phyloP scores from a whole-genome alignment of 2,329 filamentous ascomycete genomes.

The Xylaria arbuscula region DNA sequence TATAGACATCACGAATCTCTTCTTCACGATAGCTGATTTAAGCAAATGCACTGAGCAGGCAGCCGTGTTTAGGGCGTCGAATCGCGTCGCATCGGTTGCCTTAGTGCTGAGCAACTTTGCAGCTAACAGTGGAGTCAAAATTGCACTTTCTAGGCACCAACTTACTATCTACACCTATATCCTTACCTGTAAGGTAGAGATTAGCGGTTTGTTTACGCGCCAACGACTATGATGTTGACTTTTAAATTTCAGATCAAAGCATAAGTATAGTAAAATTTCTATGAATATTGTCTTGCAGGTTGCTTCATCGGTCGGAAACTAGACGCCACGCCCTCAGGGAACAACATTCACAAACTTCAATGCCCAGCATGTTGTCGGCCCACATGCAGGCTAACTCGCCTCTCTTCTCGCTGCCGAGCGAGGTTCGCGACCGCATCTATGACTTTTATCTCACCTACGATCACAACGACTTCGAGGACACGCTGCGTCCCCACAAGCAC shows the following conservation, averaged over 20 bases:
- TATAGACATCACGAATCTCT: no score
- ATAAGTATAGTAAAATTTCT: background rate
- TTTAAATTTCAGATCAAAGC: background rate
- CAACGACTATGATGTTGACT: background rate
- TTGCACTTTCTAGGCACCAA: background rate
- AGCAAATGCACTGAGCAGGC: no score
- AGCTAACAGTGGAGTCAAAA: background rate
- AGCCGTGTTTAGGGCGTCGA: background rate
- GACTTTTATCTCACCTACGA: conserved; percentile 43
- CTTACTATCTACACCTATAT: background rate
- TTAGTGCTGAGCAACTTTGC: background rate
- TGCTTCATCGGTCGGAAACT: background rate
- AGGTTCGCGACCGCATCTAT: conserved; percentile 45
- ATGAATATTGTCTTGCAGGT: background rate
- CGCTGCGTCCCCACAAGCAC: conserved; percentile 39
- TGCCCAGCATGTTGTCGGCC: background rate
- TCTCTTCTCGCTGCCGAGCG: conserved; percentile 40
- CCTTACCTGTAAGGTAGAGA: background rate
- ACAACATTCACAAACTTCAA: background rate
- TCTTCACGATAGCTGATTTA: no score
- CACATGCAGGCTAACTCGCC: conserved; percentile 28
- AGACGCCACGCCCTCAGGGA: background rate
- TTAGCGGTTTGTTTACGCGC: background rate
- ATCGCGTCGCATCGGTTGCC: background rate
- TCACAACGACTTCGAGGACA: conserved; percentile 41